Percentiles rank a stretch among this genome's conserved stretches.
Conservation (phyloP, 2,329 filamentous ascomycete genomes). For the Mariannaea sp. region DNA sequence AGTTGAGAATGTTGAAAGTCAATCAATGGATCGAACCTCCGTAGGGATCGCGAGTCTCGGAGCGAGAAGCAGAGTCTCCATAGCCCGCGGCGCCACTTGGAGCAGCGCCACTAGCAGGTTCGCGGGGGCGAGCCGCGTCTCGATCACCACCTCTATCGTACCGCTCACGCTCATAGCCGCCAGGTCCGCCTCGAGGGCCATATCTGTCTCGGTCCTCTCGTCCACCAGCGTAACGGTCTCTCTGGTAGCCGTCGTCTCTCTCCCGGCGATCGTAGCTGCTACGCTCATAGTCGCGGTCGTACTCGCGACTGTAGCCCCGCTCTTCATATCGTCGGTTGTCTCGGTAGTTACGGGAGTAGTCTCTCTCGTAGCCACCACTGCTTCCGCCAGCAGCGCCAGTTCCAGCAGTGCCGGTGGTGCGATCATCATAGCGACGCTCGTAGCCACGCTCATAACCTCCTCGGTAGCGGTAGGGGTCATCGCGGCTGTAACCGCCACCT, state of each 20-base stretch:
- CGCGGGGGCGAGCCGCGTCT: constrained; percentile 47
- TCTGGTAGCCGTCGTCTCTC: constrained; percentile 46
- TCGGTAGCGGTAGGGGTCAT: constrained; percentile 64
- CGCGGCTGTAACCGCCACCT: constrained; percentile 53
- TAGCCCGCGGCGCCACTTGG: constrained; percentile 46
- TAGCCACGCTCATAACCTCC: constrained; percentile 51
- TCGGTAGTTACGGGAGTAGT: constrained; percentile 57
- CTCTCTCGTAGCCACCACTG: constrained; percentile 42
- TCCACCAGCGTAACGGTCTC: constrained; percentile 48
- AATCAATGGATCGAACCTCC: constrained; percentile 45
- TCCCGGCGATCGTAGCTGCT: constrained; percentile 22
- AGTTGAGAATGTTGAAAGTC: constrained; percentile 11
- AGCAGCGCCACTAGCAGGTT: constrained; percentile 43
- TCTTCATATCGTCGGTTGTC: constrained; percentile 54
- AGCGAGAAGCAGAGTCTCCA: constrained; percentile 48
- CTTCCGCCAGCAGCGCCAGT: constrained; percentile 51
- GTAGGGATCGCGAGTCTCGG: constrained; percentile 51
- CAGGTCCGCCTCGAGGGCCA: constrained; percentile 42
- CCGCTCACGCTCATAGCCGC: constrained; percentile 55
- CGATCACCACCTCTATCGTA: constrained; percentile 54
- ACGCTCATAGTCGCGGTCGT: constrained; percentile 61
- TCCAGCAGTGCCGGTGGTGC: constrained; percentile 46
- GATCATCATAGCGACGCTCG: constrained; percentile 54
- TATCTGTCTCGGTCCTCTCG: constrained; percentile 54
- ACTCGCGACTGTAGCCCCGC: constrained; percentile 57